A percentile compares a stretch with the other conserved stretches of the same genome.
These are phyloP conservation scores for Pyracantha coccinea DNA, from an alignment of 331 rosid genomes.

Conservation along the genomic window DNA sequence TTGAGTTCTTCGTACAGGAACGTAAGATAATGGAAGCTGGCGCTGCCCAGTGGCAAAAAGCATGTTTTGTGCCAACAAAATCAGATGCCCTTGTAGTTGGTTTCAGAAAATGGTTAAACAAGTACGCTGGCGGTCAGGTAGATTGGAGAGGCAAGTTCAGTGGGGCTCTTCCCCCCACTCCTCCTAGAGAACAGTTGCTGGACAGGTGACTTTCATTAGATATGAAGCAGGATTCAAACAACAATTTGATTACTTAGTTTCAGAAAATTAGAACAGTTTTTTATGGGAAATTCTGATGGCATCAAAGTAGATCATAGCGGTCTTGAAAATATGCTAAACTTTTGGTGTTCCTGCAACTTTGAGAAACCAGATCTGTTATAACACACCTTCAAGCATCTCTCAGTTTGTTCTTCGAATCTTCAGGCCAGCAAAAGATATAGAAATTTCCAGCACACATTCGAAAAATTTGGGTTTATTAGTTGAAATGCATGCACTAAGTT, in stretches of 20 bases:
- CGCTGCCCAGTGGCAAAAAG: conserved; percentile 55
- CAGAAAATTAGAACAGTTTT: not conserved
- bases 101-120: conserved; percentile 74
- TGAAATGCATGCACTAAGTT: not conserved
- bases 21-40: conserved; percentile 53
- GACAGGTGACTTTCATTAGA: conserved; percentile 49
- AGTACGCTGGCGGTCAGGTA: conserved; percentile 66
- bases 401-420: not conserved
- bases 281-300: not conserved
- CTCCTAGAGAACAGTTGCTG: conserved; percentile 73
- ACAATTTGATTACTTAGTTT: not conserved
- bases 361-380: not conserved
- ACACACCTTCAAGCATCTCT: not conserved
- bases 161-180: conserved; percentile 66
- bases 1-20: conserved; percentile 38
- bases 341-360: not conserved
- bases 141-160: conserved; percentile 84
- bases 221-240: not conserved
- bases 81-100: conserved; percentile 76
- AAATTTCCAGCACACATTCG: not conserved
- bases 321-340: not conserved
- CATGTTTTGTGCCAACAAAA: conserved; percentile 86
- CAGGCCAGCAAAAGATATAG: not conserved
- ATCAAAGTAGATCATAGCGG: not conserved
- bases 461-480: too few relatives aligned